Percentiles rank a stretch among this genome's conserved stretches.
Conservation (phyloP, 192 early-diverging fungal genomes). For the Linnemannia exigua region DNA sequence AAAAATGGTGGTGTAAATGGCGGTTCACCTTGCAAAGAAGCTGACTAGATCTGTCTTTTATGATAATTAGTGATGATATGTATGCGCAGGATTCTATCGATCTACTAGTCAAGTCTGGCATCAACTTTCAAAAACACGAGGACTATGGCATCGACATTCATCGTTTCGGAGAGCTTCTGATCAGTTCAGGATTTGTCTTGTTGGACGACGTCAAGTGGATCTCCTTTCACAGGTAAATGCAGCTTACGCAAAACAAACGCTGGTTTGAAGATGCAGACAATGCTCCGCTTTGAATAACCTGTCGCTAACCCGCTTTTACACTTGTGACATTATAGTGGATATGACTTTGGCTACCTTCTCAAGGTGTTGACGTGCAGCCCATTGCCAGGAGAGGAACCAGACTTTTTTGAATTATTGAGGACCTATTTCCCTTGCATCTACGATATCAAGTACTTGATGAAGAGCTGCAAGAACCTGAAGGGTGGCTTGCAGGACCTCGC, state of each 20-base stretch:
- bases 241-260: too few species aligned
- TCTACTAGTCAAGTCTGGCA: slow-evolving; percentile 96
- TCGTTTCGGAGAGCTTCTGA: slow-evolving; percentile 96
- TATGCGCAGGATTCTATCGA: slow-evolving; percentile 99
- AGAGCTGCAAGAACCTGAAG: slow-evolving; percentile 93
- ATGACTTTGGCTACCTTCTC: slow-evolving; percentile 98
- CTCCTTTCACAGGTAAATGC: slow-evolving; percentile 91
- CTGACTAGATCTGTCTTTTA: neutral
- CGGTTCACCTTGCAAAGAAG: neutral
- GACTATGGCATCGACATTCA: slow-evolving; percentile 94
- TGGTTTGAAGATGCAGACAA: neutral
- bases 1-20: neutral
- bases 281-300: neutral
- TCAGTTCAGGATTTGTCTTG: slow-evolving; percentile 95
- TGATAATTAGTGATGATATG: slow-evolving; percentile 84
- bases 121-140: slow-evolving; percentile 96
- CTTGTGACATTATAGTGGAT: slow-evolving; percentile 71
- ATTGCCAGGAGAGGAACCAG: slow-evolving; percentile 90
- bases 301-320: neutral
- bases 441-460: slow-evolving; percentile 98
- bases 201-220: slow-evolving; percentile 96
- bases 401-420: slow-evolving; percentile 91
- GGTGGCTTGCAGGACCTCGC: slow-evolving; percentile 98
- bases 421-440: slow-evolving; percentile 97
- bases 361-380: slow-evolving; percentile 92